Evolutionary conservation across 1,284 basidiomycete genomes (phyloP).

Genomic region (Papiliotrema nemorosa): DNA sequence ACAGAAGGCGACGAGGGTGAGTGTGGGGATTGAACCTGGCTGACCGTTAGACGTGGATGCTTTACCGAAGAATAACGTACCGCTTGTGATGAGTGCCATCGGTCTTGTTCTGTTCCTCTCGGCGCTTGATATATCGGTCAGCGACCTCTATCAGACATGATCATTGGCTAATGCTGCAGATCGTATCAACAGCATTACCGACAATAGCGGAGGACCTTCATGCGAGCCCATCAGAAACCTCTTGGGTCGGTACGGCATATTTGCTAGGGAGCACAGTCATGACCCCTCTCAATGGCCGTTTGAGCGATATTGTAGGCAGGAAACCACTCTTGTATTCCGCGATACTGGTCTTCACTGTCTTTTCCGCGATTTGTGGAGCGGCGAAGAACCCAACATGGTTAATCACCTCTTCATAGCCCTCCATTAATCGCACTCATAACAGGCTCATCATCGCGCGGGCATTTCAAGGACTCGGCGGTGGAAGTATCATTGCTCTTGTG

Average conservation of each 20-base stretch:
- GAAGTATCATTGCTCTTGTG: constrained; percentile 34
- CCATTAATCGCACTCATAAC: too few species aligned
- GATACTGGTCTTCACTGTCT: constrained; percentile 37
- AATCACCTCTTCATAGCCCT: background rate
- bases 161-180: too few species aligned
- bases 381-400: constrained; percentile 38
- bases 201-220: constrained; percentile 28
- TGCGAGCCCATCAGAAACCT: constrained; percentile 32
- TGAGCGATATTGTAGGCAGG: constrained; percentile 42
- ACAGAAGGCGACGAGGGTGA: constrained; percentile 40
- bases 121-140: constrained; percentile 40
- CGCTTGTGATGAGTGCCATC: constrained; percentile 25
- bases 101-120: constrained; percentile 41
- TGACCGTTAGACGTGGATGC: constrained; percentile 32
- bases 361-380: constrained; percentile 40
- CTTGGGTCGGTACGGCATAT: constrained; percentile 39
- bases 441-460: constrained; percentile 39
- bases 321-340: constrained; percentile 43
- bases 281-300: constrained; percentile 39
- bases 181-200: constrained; percentile 37
- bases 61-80: constrained; percentile 19
- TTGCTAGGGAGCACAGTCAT: constrained; percentile 34
- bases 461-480: constrained; percentile 43
- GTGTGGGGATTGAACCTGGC: constrained; percentile 6
- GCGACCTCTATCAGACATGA: too few species aligned